Evolutionary conservation across 306 rosid species (phyloP).

Genomic region (Prosopis cineraria): DNA sequence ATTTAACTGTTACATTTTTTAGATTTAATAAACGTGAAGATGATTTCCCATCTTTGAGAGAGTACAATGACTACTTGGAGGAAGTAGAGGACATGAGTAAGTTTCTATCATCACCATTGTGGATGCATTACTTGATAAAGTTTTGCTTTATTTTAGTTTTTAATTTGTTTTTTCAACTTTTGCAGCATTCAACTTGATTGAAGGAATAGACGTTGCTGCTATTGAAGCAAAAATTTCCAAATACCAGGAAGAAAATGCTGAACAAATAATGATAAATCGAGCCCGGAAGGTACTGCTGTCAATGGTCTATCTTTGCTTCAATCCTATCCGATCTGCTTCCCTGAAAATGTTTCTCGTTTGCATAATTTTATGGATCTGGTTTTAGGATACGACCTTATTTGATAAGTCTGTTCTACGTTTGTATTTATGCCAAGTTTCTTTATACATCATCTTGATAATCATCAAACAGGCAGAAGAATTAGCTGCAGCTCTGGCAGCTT

Average conservation of each 20-base stretch:
- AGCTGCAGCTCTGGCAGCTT: conserved; percentile 85
- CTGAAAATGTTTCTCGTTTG: not conserved
- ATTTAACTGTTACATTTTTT: conserved; percentile 9
- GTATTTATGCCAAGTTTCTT: conserved; percentile 4
- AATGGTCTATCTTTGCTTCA: not conserved
- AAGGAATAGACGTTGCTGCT: conserved; percentile 73
- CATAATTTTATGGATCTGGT: not conserved
- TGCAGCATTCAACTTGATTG: conserved; percentile 72
- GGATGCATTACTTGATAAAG: conserved; percentile 8
- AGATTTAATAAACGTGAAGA: conserved; percentile 93
- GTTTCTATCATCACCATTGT: conserved; percentile 30
- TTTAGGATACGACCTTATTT: conserved; percentile 6
- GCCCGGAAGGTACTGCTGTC: conserved; percentile 73
- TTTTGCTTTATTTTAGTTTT: conserved; percentile 24
- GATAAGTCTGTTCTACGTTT: not conserved
- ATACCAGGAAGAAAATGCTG: conserved; percentile 90
- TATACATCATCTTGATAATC: conserved; percentile 21
- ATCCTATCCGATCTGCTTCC: not conserved
- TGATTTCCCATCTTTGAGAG: conserved; percentile 76
- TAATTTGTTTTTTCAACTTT: conserved; percentile 4
- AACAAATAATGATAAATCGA: conserved; percentile 81
- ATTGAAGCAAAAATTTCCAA: conserved; percentile 71
- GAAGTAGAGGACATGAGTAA: conserved; percentile 95
- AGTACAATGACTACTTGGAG: conserved; percentile 91
- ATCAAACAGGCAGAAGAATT: conserved; percentile 85